These are phyloP conservation scores for Solanum tarapatanum DNA, from an alignment of 257 asterid species.

Conservation along the genomic window DNA sequence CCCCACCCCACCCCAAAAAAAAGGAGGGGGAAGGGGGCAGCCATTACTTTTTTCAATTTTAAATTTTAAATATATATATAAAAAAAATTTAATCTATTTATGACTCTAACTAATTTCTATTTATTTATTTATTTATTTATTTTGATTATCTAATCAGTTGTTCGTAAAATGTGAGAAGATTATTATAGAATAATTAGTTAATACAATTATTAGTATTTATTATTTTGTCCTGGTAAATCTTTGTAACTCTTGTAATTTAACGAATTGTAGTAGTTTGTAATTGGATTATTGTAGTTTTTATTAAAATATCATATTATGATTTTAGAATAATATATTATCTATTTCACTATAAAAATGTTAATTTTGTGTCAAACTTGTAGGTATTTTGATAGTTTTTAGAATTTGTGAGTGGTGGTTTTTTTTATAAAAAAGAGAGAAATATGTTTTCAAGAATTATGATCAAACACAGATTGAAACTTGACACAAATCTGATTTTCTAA, in stretches of 20 bases:
- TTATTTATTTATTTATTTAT: neutral
- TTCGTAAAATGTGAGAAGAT: neutral
- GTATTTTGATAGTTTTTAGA: neutral
- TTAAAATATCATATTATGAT: neutral
- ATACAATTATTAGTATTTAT: neutral
- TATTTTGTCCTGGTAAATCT: neutral
- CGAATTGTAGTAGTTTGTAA: neutral
- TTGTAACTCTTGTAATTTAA: neutral
- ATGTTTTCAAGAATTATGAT: neutral
- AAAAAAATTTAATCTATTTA: too few species aligned
- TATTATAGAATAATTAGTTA: neutral
- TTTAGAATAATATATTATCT: too few species aligned
- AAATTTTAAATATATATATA: too few species aligned
- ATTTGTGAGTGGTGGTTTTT: neutral
- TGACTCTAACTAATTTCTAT: neutral
- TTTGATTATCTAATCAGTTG: neutral
- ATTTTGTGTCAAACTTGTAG: too few species aligned
- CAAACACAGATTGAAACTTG: too few species aligned
- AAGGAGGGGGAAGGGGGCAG: too few species aligned
- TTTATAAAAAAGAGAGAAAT: too few species aligned
- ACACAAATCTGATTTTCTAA: too few species aligned
- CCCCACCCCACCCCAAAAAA: too few species aligned
- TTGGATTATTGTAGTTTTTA: neutral
- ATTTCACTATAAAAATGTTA: too few species aligned
- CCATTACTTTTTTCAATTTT: too few species aligned